phyloP scores from a whole-genome alignment of 371 early-diverging fungal species.

The Mortierella sp. region DNA sequence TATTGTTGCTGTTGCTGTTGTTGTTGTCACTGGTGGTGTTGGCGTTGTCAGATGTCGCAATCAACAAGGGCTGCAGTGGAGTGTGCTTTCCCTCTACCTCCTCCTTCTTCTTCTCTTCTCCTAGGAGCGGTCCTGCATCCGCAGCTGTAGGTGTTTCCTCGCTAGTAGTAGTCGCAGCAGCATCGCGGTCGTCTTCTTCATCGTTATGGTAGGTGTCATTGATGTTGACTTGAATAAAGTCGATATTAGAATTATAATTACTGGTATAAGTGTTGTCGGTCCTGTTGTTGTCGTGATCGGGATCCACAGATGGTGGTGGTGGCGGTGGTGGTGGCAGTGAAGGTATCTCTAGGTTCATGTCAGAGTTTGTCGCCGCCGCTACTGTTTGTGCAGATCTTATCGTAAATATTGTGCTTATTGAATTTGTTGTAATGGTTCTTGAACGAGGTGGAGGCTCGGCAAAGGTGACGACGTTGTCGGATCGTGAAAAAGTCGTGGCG shows the following conservation, averaged over 20 bases:
- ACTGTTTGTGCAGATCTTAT: background rate
- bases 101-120: background rate
- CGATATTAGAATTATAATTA: conserved; percentile 10
- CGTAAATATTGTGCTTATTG: background rate
- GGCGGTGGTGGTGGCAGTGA: too few relatives aligned
- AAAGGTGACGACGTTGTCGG: background rate
- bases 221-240: background rate
- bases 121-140: too few relatives aligned
- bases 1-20: background rate
- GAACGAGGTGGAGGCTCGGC: background rate
- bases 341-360: conserved; percentile 2
- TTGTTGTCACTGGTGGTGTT: background rate
- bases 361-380: background rate
- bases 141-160: background rate
- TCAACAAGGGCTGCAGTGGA: background rate
- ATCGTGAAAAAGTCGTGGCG: background rate
- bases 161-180: background rate
- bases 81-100: background rate
- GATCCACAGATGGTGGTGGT: background rate
- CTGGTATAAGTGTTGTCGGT: background rate
- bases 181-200: background rate
- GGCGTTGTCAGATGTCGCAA: background rate
- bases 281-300: conserved; percentile 7
- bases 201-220: background rate
- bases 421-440: background rate